Evolutionary conservation across 345 rosid genomes (phyloP), one percentile per base, ranked within the genome.

Genomic region (Camelina laxa): DNA sequence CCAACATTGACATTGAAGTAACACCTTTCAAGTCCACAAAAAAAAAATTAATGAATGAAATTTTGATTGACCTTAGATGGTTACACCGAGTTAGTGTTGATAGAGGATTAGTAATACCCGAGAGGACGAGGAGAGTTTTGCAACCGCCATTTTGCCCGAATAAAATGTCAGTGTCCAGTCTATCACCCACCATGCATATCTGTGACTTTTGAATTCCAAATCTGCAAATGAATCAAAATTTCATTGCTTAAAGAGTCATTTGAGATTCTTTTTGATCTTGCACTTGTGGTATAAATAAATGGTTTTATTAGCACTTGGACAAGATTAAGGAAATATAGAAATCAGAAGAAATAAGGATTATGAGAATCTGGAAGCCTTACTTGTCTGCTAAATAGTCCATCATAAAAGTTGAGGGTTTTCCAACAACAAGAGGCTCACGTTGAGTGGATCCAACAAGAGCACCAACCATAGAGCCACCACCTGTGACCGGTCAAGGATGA

Each of bases 121-220:
- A 95, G 69, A 95, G 96, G 84, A 90, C 98, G 6, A 95, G 92
- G 38, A 95, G 98, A 64, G 99, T 92, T 81, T 86, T 92, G 85
- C 97, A 95, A 67, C 96, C 97, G 38, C 93, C 96, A 58, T 89
- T 89, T 70, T 95, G 94, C 44, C 98, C 97, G 13, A 89, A 95
- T 47, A 95, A 84, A 67, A 95, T 89, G 66, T 95, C 98, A 6
- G 99, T 92, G 65, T 95, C 98, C 78, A 92, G 67, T 82, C 98
- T 87, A 82, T 95, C 98, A 44, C 99, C 98, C 11, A 95, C 99
- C 98, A 95, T 92, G 82, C 99, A 95, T 85, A 95, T 95, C 76
- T 90, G 89, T 9, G 98, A 92, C 84, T 87, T 95, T 54, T 42
- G 80, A 56, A 94, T 90, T 72, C 96, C 89, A 15, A 94, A 94